These are phyloP conservation scores for Vaccinium darrowii DNA, from an alignment of 148 eudicot species.

Conservation along the genomic window DNA sequence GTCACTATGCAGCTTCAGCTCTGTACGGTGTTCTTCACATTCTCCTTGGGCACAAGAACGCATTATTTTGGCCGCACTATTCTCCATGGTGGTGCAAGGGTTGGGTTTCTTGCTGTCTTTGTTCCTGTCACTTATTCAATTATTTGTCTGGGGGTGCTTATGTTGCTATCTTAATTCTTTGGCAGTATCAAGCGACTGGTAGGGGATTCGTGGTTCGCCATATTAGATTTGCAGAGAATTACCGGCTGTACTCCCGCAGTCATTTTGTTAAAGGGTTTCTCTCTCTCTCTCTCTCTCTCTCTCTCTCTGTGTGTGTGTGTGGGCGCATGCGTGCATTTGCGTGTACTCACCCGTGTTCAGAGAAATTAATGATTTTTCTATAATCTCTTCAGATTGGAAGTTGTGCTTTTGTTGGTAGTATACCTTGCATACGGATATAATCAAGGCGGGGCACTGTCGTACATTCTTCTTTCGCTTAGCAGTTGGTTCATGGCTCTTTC, in stretches of 20 bases:
- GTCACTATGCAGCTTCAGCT: constrained; percentile 98
- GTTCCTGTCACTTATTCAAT: neutral
- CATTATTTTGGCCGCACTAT: constrained; percentile 99
- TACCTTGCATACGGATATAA: constrained; percentile 79
- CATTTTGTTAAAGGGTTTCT: constrained; percentile 95
- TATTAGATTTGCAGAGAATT: constrained; percentile 93
- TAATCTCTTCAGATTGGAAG: constrained; percentile 68
- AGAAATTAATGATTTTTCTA: neutral
- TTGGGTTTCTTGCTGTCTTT: constrained; percentile 32
- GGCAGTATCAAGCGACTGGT: constrained; percentile 97
- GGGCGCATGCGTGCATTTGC: no score
- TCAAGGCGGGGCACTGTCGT: constrained; percentile 63
- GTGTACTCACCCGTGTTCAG: neutral
- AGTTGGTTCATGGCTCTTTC: constrained; percentile 97
- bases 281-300: constrained; percentile 17
- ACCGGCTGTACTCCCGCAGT: constrained; percentile 97
- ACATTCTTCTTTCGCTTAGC: constrained; percentile 83
- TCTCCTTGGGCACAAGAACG: constrained; percentile 92
- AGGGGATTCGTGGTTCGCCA: constrained; percentile 98
- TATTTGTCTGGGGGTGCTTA: constrained; percentile 10
- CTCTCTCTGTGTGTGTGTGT: constrained; percentile 13
- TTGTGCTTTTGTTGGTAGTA: constrained; percentile 77
- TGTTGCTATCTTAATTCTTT: constrained; percentile 6
- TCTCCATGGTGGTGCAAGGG: constrained; percentile 98
- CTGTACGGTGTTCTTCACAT: constrained; percentile 90